Percentiles rank a stretch among this genome's conserved stretches.
Conservation (phyloP, 1,139 yeast species). For the Chernovozyma aurita region DNA sequence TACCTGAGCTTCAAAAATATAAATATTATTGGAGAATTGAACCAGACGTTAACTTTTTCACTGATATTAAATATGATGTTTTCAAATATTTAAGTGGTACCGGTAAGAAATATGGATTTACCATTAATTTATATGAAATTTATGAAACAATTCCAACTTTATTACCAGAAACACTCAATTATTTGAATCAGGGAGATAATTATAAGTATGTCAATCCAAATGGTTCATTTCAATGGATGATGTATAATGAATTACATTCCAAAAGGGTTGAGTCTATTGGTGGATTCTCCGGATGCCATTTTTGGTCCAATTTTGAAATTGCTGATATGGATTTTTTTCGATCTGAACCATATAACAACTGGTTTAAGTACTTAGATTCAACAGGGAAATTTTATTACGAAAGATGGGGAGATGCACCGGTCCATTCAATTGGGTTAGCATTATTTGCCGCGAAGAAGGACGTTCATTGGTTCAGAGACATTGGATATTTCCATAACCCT, state of each 20-base stretch:
- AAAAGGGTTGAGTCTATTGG: slow-evolving; percentile 46
- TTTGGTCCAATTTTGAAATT: slow-evolving; percentile 84
- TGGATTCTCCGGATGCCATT: slow-evolving; percentile 83
- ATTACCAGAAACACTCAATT: slow-evolving; percentile 68
- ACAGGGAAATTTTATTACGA: slow-evolving; percentile 82
- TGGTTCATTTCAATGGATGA: slow-evolving; percentile 69
- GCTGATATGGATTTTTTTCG: slow-evolving; percentile 80
- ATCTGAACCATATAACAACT: slow-evolving; percentile 56
- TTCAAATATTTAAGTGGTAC: slow-evolving; percentile 69
- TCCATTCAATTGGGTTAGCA: slow-evolving; percentile 71
- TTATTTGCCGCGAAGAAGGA: slow-evolving; percentile 57
- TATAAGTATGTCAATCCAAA: slow-evolving; percentile 52
- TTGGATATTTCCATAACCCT: slow-evolving; percentile 75
- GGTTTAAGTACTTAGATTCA: slow-evolving; percentile 61
- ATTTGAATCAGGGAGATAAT: slow-evolving; percentile 51
- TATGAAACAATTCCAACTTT: slow-evolving; percentile 57
- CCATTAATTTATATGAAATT: slow-evolving; percentile 62
- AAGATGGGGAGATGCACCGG: slow-evolving; percentile 93
- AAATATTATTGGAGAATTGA: slow-evolving; percentile 82
- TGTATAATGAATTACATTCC: slow-evolving; percentile 63
- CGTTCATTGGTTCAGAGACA: slow-evolving; percentile 86
- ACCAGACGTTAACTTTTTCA: slow-evolving; percentile 72
- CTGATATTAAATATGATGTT: slow-evolving; percentile 69
- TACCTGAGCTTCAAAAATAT: slow-evolving; percentile 53
- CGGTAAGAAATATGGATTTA: slow-evolving; percentile 65